Base-by-base conservation (phyloP, 2,329 filamentous ascomycete species). In the Bipolaris victoriae region DNA sequence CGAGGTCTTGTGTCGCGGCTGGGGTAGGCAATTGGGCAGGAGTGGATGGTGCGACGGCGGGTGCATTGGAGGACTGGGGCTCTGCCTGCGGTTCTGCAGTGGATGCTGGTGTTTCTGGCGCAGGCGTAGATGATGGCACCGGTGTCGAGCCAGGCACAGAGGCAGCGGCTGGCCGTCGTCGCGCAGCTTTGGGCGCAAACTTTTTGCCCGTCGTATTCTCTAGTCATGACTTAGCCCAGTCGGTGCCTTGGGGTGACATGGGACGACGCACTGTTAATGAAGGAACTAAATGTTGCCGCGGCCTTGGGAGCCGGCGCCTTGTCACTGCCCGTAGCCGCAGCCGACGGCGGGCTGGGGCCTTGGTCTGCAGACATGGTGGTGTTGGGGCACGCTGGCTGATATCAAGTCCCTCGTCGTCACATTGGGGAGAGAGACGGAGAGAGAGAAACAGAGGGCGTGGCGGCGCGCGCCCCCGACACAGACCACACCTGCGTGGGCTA, bases 131-230 rank as follows among this genome's bases (percentile, higher is more conserved):
- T 7, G 71, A 68, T 31, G 40, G 7, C 24, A 37, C 36, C 11
- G 53, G 26, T 3, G 44, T 20, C 39, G 49, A 9, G n/a, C 35
- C 7, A 16, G 72, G 60, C 24, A 64, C 54, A 20, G 69, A 58
- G 7, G 71, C 68, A 22, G 72, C 73, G 43, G 69, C 72, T 48
- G 80, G 77, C 29, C 80, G 74, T 49, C 80, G 77, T 39, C 75
- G 74, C 29, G 76, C 73, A 46, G 75, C 78, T 63, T 82, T 83
- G 37, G 81, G 81, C 4, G 78, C 79, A 57, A 81, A 78, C 65
- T 79, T 80, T 65, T 79, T 82, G 68, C 77, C 78, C 16, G 78
- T 76, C 55, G 77, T 77, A 60, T 78, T 77, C 74, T 75, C 69
- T 71, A 45, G 1, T 24, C 29, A 56, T 20, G 51, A 9, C 44